Evolutionary conservation across 2,329 filamentous ascomycete genomes (phyloP), one percentile per base, ranked within the genome.

Genomic region (Aspergillus sclerotialis): DNA sequence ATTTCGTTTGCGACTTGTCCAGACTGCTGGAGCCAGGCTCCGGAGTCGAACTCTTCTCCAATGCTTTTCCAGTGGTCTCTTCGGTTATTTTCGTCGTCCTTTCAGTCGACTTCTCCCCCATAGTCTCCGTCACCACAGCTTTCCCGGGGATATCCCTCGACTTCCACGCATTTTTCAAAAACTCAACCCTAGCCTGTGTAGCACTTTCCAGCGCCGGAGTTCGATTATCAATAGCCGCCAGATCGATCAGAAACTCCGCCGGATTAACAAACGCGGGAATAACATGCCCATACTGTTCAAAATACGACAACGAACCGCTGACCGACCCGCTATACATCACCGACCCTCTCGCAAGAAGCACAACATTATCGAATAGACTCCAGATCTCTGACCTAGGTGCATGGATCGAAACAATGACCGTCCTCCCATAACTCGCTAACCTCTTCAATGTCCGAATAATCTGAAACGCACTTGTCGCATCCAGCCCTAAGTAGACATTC

Each of bases 341-440:
- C 21, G 72, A 74, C 0, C 84, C 84, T 45, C 70, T 73, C 2
- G 81, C 78, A 3, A 89, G 56, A 9, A 89, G 68, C 7, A 87
- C 67, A 6, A 88, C 67, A 38, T 78, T 77, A 54, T 88, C 83
- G 49, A 89, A 84, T 11, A 87, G 68, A 19, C 76, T 72, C 82
- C 83, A 89, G 10, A 89, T 88, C 53, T 88, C 84, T 0, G 82
- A 86, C 13, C 84, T 71, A 13, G 84, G 84, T 42, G 86, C 81
- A 53, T 89, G 84, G 23, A 89, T 84, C 0, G 82, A 86, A 0
- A 79, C 80, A 10, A 88, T 73, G 35, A 88, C 69, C 0, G 82
- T 88, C 15, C 82, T 67, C 0, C 82, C 82, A 51, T 81, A 81
- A 23, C 67, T 67, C 0, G 82, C 80, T 2, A 89, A 65, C 6